Base-by-base conservation (phyloP, 768 basidiomycete species). In the Jaapia argillacea region DNA sequence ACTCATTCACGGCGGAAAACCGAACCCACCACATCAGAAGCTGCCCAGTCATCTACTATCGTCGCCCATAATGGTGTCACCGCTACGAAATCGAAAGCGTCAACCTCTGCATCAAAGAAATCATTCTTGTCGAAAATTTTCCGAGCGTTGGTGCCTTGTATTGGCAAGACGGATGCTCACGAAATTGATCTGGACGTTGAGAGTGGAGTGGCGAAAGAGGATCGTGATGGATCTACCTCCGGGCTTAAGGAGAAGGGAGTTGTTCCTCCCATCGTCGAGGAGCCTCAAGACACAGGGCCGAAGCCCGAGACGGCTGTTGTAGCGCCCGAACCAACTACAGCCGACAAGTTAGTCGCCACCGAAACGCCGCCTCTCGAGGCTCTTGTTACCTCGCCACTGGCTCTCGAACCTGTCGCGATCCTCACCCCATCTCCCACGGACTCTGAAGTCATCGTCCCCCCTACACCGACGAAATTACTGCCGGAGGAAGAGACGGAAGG, bases 401-500 rank as follows among this genome's bases (percentile, higher is more conserved):
- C 54, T 4, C 50, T 60, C 24, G 5, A 21, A 0, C 51, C 51
- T 13, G 48, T 54, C 23, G 31, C 16, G 31, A 22, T 38, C 21
- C 53, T 63, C 26, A 36, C 52, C 2, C 44, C 58, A 13, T 26
- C 45, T 20, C 36, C 57, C 5, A 53, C 54, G 26, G 70, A 69
- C 43, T 56, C 50, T 13, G 65, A 70, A 7, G 55, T 72, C 42
- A 31, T 71, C 42, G 51, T 72, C 3, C 70, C 75, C 14, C 70
- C 76, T 24, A 71, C 72, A 1, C 74, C 75, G 10, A 69, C 69
- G 13, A 66, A 71, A 47, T 52, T 75, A 4, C 55, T 75, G 4
- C 76, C 87, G 5, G 65, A 69, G 21, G 75, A 79, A 6, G 90
- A 92, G 63, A 89, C 90, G 5, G 89, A 81, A 48, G 90, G 86